Evolutionary conservation across 352 stramenopile species (phyloP), one percentile per base, ranked within the genome.

Genomic region (Phytopythium litorale): DNA sequence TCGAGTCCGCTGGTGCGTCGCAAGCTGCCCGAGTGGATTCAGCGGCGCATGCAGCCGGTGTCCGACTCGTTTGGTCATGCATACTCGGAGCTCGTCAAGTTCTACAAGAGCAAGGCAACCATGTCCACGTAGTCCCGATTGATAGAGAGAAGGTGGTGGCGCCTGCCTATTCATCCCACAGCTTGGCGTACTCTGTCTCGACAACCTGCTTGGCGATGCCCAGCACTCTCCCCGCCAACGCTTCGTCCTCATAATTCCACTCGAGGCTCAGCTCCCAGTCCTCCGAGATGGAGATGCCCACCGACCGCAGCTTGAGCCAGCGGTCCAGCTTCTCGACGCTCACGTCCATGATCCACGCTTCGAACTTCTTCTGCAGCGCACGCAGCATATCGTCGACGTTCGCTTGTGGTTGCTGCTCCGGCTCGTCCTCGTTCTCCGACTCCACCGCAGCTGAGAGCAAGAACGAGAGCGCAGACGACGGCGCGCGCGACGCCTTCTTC

Each of bases 201-300:
- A 96, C 65, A 32, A 92, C 79, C 54, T 93, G 82, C 62, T 96
- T 92, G 9, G 85, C 81, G 64, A 96, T 92, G 3, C 85, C 85
- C 30, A 94, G 64, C 5, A 94, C 75, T 15, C 87, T 76, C n/a
- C 85, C 87, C 23, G 87, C 87, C 12, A 96, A 65, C 56, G 87
- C 81, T 71, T 94, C 84, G 51, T 96, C 87, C 40, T 94, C 86
- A 51, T 87, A 92, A 45, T 79, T 76, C 87, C 87, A 96, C 67
- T 92, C 81, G 38, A 96, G 71, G 58, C 90, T 81, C 11, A 90
- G 78, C 72, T 89, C 79, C 87, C 87, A 96, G 13, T 92, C 84
- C 5, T 73, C 55, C 38, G 82, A 88, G 33, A 92, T 66, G 16
- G 79, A 73, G 18, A 96, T 67, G 23, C 79, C 75, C 16, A 96